phyloP scores from a whole-genome alignment of 2,329 filamentous ascomycete species.

The Diaporthe longicolla region DNA sequence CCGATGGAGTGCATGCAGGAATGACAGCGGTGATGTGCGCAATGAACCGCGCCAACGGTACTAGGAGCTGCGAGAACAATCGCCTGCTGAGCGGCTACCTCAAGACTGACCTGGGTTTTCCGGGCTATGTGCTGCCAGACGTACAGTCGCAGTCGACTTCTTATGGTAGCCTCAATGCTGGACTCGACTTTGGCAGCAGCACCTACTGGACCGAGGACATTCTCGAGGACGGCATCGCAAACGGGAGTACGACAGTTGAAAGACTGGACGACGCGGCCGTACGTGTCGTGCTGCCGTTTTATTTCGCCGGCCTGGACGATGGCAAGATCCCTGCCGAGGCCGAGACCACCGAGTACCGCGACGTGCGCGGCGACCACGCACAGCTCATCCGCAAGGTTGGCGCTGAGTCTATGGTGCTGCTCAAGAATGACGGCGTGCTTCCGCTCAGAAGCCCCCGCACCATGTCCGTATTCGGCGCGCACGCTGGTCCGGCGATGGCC shows the following conservation, averaged over 20 bases:
- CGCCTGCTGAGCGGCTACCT: constrained; percentile 76
- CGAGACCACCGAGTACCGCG: constrained; percentile 63
- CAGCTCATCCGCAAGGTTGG: constrained; percentile 65
- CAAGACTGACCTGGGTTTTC: constrained; percentile 72
- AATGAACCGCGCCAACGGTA: constrained; percentile 37
- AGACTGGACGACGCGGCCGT: constrained; percentile 70
- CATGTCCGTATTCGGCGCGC: constrained; percentile 64
- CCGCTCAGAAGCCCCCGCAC: constrained; percentile 63
- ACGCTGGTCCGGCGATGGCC: constrained; percentile 73
- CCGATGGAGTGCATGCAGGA: constrained; percentile 5
- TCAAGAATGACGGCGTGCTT: constrained; percentile 73
- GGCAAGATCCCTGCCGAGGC: constrained; percentile 62
- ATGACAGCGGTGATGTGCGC: constrained; percentile 39
- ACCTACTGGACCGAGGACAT: constrained; percentile 59
- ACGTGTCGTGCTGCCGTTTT: constrained; percentile 67
- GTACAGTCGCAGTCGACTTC: constrained; percentile 77
- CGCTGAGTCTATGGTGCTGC: constrained; percentile 72
- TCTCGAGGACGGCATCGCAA: constrained; percentile 69
- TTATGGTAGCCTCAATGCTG: constrained; percentile 72
- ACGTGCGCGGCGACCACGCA: constrained; percentile 67
- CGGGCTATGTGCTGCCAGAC: constrained; percentile 77
- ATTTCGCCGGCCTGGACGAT: constrained; percentile 65
- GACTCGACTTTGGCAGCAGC: constrained; percentile 81
- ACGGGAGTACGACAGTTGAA: constrained; percentile 69
- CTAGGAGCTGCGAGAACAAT: constrained; percentile 78